Evolutionary conservation across 768 basidiomycete species (phyloP), one percentile per base, ranked within the genome.

Genomic region (Suillus brevipes): DNA sequence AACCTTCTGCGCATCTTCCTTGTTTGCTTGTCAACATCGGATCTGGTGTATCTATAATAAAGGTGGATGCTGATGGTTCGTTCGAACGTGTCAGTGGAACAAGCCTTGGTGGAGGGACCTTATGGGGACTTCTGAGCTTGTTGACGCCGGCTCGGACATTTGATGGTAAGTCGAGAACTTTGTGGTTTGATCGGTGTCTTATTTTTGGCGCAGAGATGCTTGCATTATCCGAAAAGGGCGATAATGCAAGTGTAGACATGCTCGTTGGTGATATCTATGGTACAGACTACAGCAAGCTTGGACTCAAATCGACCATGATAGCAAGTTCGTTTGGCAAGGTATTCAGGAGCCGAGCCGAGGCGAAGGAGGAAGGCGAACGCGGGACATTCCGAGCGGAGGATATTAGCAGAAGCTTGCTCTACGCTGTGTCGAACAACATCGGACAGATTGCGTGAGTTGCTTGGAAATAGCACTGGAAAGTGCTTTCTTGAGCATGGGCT

Each of bases 201-300:
- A 71, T 34, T 58, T 65, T 63, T 67, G 47, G 65, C 18, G 5
- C 79, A 99, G 97, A 99, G 77, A 99, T 99, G 97, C 82, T 99
- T 69, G 86, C 88, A 9, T 83, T 99, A 25, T 97, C 97, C 0
- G 97, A 99, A 78, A 76, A 85, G 73, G 97, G 97, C 45, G 94
- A 97, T 78, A 99, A 99, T 74, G 87, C 92, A 50, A 84, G 84
- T 6, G 96, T 99, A 16, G 97, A 99, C 77, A 99, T 99, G 97
- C 89, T 99, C 57, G 96, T 99, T 53, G 97, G 97, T 42, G 97
- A 99, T 79, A 99, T 99, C 70, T 99, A 97, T 76, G 94, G 97
- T n/a, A 91, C 94, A 69, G 97, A 98, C 79, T 98, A 98, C 80
- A 89, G 86, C 76, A 90, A 91, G 66, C 87, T 99, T 42, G 97